Conservation (phyloP, 2,329 filamentous ascomycete genomes). For the Colletotrichum aenigma region DNA sequence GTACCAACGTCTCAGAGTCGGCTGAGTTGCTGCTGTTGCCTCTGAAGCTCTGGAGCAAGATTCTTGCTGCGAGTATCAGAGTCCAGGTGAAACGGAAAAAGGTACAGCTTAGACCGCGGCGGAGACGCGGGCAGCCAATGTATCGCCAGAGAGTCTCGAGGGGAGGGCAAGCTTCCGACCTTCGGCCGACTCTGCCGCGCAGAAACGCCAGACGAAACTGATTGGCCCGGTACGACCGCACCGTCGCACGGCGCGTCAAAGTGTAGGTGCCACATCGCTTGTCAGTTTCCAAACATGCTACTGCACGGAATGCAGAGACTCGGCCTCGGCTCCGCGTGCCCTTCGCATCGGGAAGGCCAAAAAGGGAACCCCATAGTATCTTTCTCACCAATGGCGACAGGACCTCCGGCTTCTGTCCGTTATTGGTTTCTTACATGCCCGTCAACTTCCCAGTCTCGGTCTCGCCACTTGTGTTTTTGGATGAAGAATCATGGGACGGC, state of each 20-base stretch:
- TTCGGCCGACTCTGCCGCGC: constrained; percentile 4
- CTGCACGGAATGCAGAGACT: not conserved
- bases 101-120: not conserved
- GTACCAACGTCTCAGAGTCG: constrained; percentile 3
- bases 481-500: not conserved
- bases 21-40: not conserved
- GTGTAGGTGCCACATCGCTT: constrained; percentile 3
- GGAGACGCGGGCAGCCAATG: not conserved
- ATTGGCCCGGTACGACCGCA: not conserved
- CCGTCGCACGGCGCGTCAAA: constrained; percentile 15
- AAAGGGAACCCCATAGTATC: not conserved
- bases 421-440: not conserved
- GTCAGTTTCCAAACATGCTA: not conserved
- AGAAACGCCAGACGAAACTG: constrained; percentile 1
- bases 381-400: not conserved
- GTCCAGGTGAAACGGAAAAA: constrained; percentile 5
- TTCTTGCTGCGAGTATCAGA: constrained; percentile 6
- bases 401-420: not conserved
- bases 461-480: not conserved
- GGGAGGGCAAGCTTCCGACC: not conserved
- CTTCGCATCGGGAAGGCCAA: constrained; percentile 9
- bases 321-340: not conserved
- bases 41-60: not conserved
- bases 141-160: not conserved
- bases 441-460: not conserved